Base-by-base conservation (phyloP, 352 stramenopile species). In the Phytopythium oedochilum region DNA sequence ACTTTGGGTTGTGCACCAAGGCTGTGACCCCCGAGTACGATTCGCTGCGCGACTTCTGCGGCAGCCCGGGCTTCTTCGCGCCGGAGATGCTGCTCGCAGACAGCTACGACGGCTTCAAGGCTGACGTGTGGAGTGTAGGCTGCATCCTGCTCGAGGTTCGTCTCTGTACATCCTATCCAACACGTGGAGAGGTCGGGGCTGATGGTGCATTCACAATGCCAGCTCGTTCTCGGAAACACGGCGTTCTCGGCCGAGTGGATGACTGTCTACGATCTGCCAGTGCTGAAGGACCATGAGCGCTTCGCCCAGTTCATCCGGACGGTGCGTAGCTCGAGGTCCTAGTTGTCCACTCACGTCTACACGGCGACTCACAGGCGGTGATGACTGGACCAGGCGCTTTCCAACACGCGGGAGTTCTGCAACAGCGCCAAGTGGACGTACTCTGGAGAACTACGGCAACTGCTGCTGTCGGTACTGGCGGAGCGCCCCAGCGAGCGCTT, bases 201-300 rank as follows among this genome's bases (percentile, higher is more conserved):
- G n/a, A n/a, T n/a, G n/a, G n/a, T n/a, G n/a, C n/a, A n/a, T n/a
- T 26, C 15, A 38, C 3, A 25, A 26, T 8, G 2, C 7, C 43
- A 96, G 80, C 59, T 96, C 11, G 61, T 89, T 14, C 54, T 94
- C 0, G 88, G 88, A 3, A 90, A 96, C 46, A 60, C 73, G 6
- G 54, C 73, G 39, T 97, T 97, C 53, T 79, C 78, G n/a, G 61
- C 81, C 43, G 64, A 92, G 3, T 97, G 88, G 88, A 93, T 97
- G 83, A 53, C 63, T 10, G 83, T 83, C 58, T 94, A 94, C 60
- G 75, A 89, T 3, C 60, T 94, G 42, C 75, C 93, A 1, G 71
- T 78, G 14, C 66, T 96, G 39, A 77, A 88, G 47, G 73, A 96
- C 52, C 78, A 66, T 28, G 40, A 50, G 3, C 63, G 66, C 32